Conservation (phyloP, 2,329 filamentous ascomycete genomes). For the Neofusicoccum cordaticola region DNA sequence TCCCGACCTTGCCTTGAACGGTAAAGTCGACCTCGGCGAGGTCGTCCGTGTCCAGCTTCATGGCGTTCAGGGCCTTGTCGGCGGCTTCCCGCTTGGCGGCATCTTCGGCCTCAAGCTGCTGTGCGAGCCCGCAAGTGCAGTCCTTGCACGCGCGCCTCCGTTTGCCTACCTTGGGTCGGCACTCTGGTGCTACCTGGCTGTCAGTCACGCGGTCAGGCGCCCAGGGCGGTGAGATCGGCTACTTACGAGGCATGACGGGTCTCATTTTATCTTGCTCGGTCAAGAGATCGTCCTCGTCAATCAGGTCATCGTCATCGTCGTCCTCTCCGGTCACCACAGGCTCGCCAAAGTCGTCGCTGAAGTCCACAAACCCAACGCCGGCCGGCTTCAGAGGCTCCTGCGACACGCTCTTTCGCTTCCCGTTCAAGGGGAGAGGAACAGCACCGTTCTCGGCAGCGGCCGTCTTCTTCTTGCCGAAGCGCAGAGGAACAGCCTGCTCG, state of each 20-base stretch:
- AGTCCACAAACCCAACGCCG: slow-evolving; percentile 67
- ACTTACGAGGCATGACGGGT: slow-evolving; percentile 77
- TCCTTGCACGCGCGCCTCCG: slow-evolving; percentile 94
- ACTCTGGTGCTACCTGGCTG: slow-evolving; percentile 67
- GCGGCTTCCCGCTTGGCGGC: slow-evolving; percentile 62
- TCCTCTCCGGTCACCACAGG: slow-evolving; percentile 53
- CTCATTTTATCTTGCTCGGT: slow-evolving; percentile 79
- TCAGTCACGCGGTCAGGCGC: background rate
- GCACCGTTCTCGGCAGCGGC: slow-evolving; percentile 35
- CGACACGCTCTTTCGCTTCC: slow-evolving; percentile 39
- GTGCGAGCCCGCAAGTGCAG: slow-evolving; percentile 89
- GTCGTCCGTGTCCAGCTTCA: slow-evolving; percentile 74
- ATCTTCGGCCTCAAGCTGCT: slow-evolving; percentile 84
- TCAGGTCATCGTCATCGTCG: slow-evolving; percentile 63
- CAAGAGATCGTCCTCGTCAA: slow-evolving; percentile 86
- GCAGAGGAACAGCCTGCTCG: slow-evolving; percentile 59
- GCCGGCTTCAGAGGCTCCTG: slow-evolving; percentile 45
- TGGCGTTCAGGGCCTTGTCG: slow-evolving; percentile 61
- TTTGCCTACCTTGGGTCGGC: slow-evolving; percentile 82
- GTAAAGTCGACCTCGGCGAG: slow-evolving; percentile 93
- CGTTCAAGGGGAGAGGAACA: slow-evolving; percentile 31
- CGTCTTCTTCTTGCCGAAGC: slow-evolving; percentile 62
- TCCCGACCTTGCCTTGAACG: slow-evolving; percentile 93
- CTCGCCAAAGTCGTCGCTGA: slow-evolving; percentile 61
- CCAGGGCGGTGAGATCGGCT: background rate